Percentiles rank a stretch among this genome's conserved stretches.
These are phyloP conservation scores for Schizothecium vesticola DNA, from an alignment of 495 filamentous ascomycete genomes.

Conservation along the genomic window DNA sequence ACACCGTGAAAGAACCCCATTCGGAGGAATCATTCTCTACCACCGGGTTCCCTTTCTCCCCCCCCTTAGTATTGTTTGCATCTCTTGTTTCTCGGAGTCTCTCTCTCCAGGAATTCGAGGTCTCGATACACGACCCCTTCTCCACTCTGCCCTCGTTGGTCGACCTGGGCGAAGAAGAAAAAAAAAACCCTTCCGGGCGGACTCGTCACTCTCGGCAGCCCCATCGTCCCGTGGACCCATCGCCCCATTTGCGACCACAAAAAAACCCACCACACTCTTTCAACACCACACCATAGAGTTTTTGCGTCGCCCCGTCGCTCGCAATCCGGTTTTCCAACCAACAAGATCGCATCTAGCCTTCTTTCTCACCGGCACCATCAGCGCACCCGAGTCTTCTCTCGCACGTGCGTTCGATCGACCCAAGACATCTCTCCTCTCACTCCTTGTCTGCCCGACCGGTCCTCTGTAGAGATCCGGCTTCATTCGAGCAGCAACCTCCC, in stretches of 20 bases:
- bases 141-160: conserved; percentile 33
- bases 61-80: conserved; percentile 21
- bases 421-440: neutral
- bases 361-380: conserved; percentile 10
- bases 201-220: neutral
- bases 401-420: neutral
- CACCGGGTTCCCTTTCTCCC: conserved; percentile 21
- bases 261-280: neutral
- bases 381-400: neutral
- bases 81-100: conserved; percentile 29
- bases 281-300: neutral
- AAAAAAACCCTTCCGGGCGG: neutral
- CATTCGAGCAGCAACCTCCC: conserved; percentile 11
- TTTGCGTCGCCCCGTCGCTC: neutral
- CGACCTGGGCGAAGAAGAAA: conserved; percentile 13
- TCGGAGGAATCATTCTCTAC: conserved; percentile 25
- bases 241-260: neutral
- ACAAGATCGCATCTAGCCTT: neutral
- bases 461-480: conserved; percentile 34
- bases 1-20: conserved; percentile 30
- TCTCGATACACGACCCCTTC: neutral
- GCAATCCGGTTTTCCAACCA: neutral
- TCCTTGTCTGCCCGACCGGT: conserved; percentile 23
- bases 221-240: neutral
- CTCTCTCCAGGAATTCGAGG: conserved; percentile 29